phyloP scores from a whole-genome alignment of 2,329 filamentous ascomycete species.

The Arthrobotrys sinensis region DNA sequence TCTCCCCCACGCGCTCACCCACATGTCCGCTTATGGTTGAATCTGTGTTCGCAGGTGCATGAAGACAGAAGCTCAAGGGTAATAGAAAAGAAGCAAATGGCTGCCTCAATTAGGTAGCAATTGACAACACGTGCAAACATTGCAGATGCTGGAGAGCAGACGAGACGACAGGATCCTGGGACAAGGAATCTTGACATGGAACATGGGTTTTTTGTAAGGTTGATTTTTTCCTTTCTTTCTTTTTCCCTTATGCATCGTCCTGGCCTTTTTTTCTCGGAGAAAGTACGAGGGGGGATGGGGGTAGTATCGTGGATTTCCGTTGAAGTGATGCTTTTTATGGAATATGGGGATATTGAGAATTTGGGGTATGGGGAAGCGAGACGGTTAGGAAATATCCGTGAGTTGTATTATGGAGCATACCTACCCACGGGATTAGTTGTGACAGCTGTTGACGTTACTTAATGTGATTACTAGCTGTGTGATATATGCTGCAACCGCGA shows the following conservation, averaged over 20 bases:
- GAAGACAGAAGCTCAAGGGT: constrained; percentile 15
- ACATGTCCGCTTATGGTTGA: constrained; percentile 31
- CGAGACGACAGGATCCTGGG: constrained; percentile 27
- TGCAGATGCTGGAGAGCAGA: constrained; percentile 35
- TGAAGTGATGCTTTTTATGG: constrained; percentile 17
- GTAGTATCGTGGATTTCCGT: background rate
- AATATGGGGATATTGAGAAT: constrained; percentile 40
- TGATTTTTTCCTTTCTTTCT: constrained; percentile 5
- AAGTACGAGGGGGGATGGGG: constrained; percentile 28
- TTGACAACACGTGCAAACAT: constrained; percentile 55
- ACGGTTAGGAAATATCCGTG: constrained; percentile 42
- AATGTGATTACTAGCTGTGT: constrained; percentile 46
- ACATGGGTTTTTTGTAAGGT: constrained; percentile 28
- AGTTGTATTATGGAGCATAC: constrained; percentile 15
- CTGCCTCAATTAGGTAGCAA: constrained; percentile 55
- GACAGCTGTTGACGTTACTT: constrained; percentile 53
- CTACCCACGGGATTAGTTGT: constrained; percentile 34
- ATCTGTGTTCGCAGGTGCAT: constrained; percentile 24
- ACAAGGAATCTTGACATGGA: constrained; percentile 33
- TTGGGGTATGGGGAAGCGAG: constrained; percentile 43
- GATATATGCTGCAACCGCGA: constrained; percentile 34
- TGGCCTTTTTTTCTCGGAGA: constrained; percentile 18
- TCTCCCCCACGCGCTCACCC: constrained; percentile 41
- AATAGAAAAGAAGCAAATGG: constrained; percentile 28
- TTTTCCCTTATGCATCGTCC: background rate